Evolutionary conservation across 2,329 filamentous ascomycete genomes (phyloP), one percentile per base, ranked within the genome.

Genomic region (Fusarium oxysporum): DNA sequence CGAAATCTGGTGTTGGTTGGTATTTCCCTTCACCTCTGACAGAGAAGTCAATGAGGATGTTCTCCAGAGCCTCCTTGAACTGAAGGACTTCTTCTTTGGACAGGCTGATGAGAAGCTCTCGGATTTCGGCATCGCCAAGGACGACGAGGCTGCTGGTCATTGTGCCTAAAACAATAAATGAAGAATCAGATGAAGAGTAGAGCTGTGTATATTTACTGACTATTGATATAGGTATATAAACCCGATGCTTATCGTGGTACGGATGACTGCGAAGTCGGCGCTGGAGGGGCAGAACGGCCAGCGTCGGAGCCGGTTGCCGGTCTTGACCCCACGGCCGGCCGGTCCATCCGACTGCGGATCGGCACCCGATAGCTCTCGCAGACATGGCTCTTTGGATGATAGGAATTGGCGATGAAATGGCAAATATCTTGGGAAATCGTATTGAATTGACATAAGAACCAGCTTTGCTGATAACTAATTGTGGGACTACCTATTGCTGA

Each of bases 1-100:
- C 63, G 8, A 74, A 68, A 12, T 71, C 64, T 9, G 74, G 68
- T 0, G 44, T 47, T 21, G 72, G 77, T 10, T 78, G 77, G n/a
- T 71, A 78, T 47, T 68, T 17, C 2, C 67, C 41, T 41, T 78
- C 76, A 1, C 55, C 48, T 10, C 51, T 64, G 6, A 71, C 64
- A 5, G 76, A 72, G 45, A 74, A 74, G 8, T 71, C 43, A 6
- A 68, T 17, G 5, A 78, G 59, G 19, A 74, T 62, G 2, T 71
- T 48, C 16, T 65, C 65, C 2, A 78, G 45, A 7, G 44, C 32
- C 1, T 51, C 23, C 23, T 70, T 68, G 21, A 78, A 70, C 2
- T 47, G 16, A 14, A 70, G 25, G 19, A 76, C 60, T 19, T 74
- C 70, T 2, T 68, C 48, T 12, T 58, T 72, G 3, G 68, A 51